Conservation (phyloP, 768 basidiomycete species). For the Leccinum rimulosum region DNA sequence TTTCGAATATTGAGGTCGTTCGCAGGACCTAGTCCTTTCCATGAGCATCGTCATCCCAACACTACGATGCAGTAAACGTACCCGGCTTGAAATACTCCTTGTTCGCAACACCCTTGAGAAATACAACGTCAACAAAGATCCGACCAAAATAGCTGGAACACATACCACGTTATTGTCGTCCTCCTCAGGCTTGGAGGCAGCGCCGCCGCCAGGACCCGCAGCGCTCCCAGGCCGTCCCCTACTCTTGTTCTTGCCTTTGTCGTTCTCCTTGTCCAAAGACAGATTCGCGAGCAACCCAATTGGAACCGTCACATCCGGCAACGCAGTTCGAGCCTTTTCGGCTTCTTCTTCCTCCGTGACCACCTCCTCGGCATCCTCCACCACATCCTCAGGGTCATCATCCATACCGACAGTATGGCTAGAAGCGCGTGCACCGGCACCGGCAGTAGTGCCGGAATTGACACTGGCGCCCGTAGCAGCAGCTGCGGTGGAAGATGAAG, state of each 20-base stretch:
- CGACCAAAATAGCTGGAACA: constrained; percentile 1
- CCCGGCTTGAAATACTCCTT: constrained; percentile 80
- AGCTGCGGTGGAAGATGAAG: not conserved
- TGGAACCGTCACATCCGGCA: constrained; percentile 73
- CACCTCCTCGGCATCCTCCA: constrained; percentile 28
- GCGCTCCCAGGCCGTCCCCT: constrained; percentile 31
- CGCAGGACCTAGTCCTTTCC: constrained; percentile 52
- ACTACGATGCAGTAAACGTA: constrained; percentile 19
- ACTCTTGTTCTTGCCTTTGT: constrained; percentile 40
- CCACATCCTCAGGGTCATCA: constrained; percentile 42
- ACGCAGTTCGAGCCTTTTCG: constrained; percentile 45
- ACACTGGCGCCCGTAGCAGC: not conserved
- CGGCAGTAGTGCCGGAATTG: not conserved
- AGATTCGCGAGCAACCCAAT: constrained; percentile 74
- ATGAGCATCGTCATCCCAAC: not conserved
- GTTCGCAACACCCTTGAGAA: constrained; percentile 70
- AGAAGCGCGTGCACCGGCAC: not conserved
- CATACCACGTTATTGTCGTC: constrained; percentile 66
- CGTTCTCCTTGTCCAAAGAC: constrained; percentile 55
- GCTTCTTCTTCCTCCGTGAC: constrained; percentile 36
- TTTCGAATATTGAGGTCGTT: constrained; percentile 69
- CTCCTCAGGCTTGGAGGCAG: constrained; percentile 35
- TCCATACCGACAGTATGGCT: not conserved
- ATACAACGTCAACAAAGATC: constrained; percentile 10
- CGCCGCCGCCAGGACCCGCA: constrained; percentile 4